These are phyloP conservation scores for Verbascum thapsus DNA, from an alignment of 257 asterid genomes.

Conservation along the genomic window DNA sequence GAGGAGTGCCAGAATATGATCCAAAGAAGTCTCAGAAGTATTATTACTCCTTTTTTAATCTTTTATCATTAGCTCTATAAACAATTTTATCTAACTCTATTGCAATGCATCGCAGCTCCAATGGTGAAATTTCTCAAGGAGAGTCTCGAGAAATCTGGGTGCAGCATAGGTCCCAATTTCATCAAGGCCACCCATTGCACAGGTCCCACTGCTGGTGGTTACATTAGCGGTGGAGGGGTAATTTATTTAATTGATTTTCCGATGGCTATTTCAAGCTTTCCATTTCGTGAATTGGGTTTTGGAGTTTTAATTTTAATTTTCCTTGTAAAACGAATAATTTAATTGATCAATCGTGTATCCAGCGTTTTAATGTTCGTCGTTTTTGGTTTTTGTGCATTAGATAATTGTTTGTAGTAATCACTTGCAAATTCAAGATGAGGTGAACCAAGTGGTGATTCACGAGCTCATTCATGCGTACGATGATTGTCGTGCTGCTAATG, in stretches of 20 bases:
- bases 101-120: constrained; percentile 55
- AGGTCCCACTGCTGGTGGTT: constrained; percentile 53
- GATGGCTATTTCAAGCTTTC: too few relatives aligned
- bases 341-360: not conserved
- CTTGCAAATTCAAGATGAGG: constrained; percentile 77
- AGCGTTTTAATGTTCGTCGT: constrained; percentile 2
- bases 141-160: constrained; percentile 75
- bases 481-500: constrained; percentile 80
- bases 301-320: too few relatives aligned
- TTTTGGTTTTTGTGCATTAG: constrained; percentile 34
- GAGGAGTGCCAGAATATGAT: constrained; percentile 70
- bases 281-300: too few relatives aligned
- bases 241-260: not conserved
- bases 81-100: not conserved
- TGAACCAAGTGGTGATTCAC: constrained; percentile 84
- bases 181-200: constrained; percentile 57
- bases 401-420: constrained; percentile 76
- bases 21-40: constrained; percentile 59
- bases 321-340: not conserved
- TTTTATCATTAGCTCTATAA: not conserved
- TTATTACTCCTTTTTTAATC: constrained; percentile 19
- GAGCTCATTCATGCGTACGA: constrained; percentile 97
- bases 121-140: constrained; percentile 75
- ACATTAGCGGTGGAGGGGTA: constrained; percentile 68
- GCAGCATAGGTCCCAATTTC: constrained; percentile 58